These are phyloP conservation scores for Spiraea crenata DNA, from an alignment of 331 rosid genomes.

Conservation along the genomic window DNA sequence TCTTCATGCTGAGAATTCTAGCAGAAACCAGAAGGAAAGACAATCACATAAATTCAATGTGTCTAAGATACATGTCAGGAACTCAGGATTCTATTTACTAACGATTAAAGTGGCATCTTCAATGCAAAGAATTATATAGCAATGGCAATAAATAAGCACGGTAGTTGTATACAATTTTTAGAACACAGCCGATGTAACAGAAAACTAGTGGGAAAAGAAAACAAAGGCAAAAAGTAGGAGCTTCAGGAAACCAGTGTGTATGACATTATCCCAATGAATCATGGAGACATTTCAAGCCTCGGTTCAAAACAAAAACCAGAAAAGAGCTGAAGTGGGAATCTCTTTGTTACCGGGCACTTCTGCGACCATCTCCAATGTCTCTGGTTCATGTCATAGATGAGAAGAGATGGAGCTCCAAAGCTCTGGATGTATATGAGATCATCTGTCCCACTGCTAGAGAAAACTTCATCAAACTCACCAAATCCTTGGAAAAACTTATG, in stretches of 20 bases:
- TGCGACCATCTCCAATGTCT: constrained; percentile 91
- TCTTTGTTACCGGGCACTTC: constrained; percentile 78
- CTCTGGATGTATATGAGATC: constrained; percentile 81
- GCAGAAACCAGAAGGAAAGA: constrained; percentile 6
- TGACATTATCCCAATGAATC: constrained; percentile 26
- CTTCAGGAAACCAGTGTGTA: constrained; percentile 26
- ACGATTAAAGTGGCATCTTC: constrained; percentile 37
- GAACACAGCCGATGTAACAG: constrained; percentile 28
- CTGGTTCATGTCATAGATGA: constrained; percentile 59
- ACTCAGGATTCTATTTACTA: not conserved
- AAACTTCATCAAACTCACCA: constrained; percentile 89
- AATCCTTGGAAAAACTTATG: constrained; percentile 88
- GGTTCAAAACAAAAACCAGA: constrained; percentile 96
- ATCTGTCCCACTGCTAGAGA: constrained; percentile 77
- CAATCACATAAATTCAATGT: not conserved
- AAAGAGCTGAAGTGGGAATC: constrained; percentile 82
- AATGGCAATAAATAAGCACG: constrained; percentile 50
- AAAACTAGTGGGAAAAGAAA: constrained; percentile 18
- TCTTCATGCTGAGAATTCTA: not conserved
- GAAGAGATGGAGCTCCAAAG: constrained; percentile 85
- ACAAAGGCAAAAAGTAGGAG: constrained; percentile 29
- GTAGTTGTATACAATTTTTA: constrained; percentile 29
- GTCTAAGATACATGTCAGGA: constrained; percentile 7
- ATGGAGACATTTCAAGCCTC: constrained; percentile 77
- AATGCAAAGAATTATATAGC: constrained; percentile 45